Evolutionary conservation across 495 filamentous ascomycete genomes (phyloP), one percentile per base, ranked within the genome.

Genomic region (Aspergillus cristatus): DNA sequence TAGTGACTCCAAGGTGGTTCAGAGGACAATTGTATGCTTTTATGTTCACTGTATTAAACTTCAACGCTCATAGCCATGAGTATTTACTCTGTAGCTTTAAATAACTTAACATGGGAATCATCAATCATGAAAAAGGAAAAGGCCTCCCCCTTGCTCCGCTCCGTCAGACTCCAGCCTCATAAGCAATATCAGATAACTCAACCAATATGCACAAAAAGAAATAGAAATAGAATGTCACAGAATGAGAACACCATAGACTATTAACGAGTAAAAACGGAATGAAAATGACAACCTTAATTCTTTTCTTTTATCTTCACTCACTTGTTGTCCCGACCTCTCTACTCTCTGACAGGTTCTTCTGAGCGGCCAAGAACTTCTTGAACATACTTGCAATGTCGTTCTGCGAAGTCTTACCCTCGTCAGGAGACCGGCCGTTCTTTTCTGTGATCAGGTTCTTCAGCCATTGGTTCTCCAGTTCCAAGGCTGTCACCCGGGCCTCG

Each of bases 391-490:
- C 62, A 45, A 70, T 70, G 38, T 67, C 59, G 40, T 49, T 55
- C 40, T 70, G 63, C 5, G 62, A 60, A 20, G 53, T 46, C 48
- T 62, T 51, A 28, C 50, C 55, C 42, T 64, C 58, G 14, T 63
- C 55, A 1, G 49, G 37, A 6, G 48, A 47, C 31, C 52, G 53
- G 29, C 61, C 83, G 43, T 85, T 90, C 79, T 95, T 97, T 67
- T 95, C 91, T 46, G 83, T 85, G 39, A 98, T 81, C 44, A 98
- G 68, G 39, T 83, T 84, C 69, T 91, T 88, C 47, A 98, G 66
- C 93, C 91, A 97, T 53, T 86, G 82, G 68, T 98, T 98, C 68
- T 98, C 90, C 53, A 84, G 84, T 68, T 96, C 86, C 38, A 98
- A 63, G 47, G 87, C 79, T 38, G 77, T 76, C 31, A 98, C 86